These are phyloP conservation scores for Inonotus hispidus DNA, from an alignment of 1,284 basidiomycete species.

Conservation along the genomic window DNA sequence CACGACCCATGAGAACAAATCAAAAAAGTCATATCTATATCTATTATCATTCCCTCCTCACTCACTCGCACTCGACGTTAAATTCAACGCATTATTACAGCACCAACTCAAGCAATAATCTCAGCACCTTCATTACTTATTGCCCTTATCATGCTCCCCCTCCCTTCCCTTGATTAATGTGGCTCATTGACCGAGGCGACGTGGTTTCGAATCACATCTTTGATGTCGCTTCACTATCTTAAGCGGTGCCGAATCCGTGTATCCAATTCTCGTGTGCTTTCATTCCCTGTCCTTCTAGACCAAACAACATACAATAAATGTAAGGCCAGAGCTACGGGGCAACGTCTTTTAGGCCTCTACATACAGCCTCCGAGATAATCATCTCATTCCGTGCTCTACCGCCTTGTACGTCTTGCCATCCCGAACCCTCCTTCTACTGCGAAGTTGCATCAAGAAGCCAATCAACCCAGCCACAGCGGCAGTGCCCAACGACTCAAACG, in stretches of 20 bases:
- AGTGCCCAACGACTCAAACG: conserved; percentile 78
- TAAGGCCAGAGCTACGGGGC: not conserved
- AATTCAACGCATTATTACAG: no score
- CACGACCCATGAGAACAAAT: not conserved
- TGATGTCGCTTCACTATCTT: not conserved
- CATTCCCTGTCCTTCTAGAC: no score
- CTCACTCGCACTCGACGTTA: no score
- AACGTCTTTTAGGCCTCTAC: not conserved
- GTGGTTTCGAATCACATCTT: not conserved
- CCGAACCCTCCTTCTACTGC: conserved; percentile 42
- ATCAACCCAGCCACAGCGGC: conserved; percentile 54
- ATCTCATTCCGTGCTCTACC: conserved; percentile 60
- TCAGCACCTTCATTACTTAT: no score
- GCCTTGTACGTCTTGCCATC: conserved; percentile 69
- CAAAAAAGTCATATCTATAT: no score
- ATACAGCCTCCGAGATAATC: not conserved
- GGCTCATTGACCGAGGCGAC: not conserved
- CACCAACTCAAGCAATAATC: no score
- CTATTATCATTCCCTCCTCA: no score
- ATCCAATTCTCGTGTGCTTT: not conserved
- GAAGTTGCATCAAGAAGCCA: conserved; percentile 39
- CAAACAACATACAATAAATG: not conserved
- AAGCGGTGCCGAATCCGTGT: not conserved
- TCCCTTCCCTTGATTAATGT: not conserved
- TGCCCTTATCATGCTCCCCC: no score